Conservation (phyloP, 345 rosid genomes). For the Eucalyptus urophylla region DNA sequence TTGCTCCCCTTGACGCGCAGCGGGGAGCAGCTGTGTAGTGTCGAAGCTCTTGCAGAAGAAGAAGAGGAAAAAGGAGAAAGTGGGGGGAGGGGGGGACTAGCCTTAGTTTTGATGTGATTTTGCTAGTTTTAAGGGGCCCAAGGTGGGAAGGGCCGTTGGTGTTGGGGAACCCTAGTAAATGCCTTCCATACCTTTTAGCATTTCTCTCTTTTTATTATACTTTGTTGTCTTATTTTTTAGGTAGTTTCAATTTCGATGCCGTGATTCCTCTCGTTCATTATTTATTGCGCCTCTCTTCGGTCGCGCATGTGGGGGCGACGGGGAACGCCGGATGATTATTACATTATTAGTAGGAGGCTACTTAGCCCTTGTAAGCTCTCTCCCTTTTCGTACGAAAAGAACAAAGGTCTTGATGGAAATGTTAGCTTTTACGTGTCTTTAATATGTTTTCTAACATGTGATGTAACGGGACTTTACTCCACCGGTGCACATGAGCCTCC, state of each 20-base stretch:
- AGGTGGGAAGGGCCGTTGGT: slow-evolving; percentile 12
- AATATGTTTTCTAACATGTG: neutral
- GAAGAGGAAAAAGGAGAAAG: neutral
- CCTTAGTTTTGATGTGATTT: neutral
- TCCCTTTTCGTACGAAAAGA: neutral
- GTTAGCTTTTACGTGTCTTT: neutral
- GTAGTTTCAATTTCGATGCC: neutral
- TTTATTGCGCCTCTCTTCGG: neutral
- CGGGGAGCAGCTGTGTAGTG: neutral
- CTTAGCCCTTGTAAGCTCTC: neutral
- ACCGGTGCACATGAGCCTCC: neutral
- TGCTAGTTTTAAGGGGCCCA: slow-evolving; percentile 7
- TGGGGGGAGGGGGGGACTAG: neutral
- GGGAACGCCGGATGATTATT: neutral
- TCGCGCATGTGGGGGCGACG: neutral
- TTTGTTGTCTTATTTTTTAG: neutral
- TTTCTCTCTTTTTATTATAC: neutral
- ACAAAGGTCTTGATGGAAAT: neutral
- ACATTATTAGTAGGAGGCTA: neutral
- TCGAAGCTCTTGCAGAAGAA: neutral
- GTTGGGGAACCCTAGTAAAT: neutral
- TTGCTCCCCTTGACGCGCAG: neutral
- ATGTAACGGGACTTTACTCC: neutral
- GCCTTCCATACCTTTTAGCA: neutral
- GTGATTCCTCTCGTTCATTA: neutral